phyloP scores from a whole-genome alignment of 2,329 filamentous ascomycete genomes.

The Cordyceps fumosorosea region DNA sequence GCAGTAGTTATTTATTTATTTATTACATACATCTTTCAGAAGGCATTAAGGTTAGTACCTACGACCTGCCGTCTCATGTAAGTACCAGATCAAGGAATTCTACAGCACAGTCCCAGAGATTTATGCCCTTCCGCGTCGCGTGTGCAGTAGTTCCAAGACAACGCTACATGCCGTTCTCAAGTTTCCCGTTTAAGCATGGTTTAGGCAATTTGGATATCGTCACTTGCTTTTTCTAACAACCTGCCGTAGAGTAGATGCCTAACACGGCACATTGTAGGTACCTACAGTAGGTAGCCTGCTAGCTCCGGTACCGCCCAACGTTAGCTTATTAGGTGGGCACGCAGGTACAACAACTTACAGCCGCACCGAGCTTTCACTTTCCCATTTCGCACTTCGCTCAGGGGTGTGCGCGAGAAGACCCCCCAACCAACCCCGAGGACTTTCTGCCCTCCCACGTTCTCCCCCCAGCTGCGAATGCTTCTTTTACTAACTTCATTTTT shows the following conservation, averaged over 20 bases:
- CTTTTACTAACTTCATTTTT: neutral
- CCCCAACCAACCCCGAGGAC: neutral
- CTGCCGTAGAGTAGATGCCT: neutral
- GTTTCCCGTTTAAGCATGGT: neutral
- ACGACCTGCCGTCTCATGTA: no score
- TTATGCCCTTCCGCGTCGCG: neutral
- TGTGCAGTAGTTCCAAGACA: neutral
- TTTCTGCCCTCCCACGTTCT: constrained; percentile 8
- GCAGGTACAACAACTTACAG: neutral
- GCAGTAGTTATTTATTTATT: no score
- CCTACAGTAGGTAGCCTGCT: neutral
- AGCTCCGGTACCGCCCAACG: neutral
- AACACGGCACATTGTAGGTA: no score
- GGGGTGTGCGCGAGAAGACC: constrained; percentile 11
- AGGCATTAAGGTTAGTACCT: no score
- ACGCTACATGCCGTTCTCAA: neutral
- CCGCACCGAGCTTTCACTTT: neutral
- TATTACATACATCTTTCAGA: no score
- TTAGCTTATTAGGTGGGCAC: no score
- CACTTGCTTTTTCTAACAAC: neutral
- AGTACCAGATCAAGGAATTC: no score
- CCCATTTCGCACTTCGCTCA: constrained; percentile 6
- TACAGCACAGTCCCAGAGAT: no score
- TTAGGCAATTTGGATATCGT: no score
- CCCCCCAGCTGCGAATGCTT: neutral